Percentiles rank a stretch among this genome's conserved stretches.
phyloP scores from a whole-genome alignment of 768 basidiomycete species.

The Fibroporia radiculosa region DNA sequence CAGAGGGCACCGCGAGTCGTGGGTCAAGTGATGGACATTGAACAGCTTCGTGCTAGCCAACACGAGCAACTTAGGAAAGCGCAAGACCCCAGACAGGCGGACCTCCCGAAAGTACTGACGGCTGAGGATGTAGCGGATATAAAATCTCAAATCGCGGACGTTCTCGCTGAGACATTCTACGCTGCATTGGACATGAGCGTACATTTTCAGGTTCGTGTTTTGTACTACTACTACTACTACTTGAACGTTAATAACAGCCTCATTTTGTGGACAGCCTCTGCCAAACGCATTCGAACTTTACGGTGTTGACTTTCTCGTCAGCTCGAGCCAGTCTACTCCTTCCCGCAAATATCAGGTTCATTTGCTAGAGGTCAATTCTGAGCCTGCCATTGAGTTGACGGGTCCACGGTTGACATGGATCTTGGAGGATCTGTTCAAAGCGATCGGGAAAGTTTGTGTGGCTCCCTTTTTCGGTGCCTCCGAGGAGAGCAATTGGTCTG shows the following conservation, averaged over 20 bases:
- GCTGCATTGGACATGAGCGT: conserved; percentile 78
- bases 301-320: conserved; percentile 87
- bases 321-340: conserved; percentile 25
- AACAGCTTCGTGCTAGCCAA: neutral
- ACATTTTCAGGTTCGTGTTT: conserved; percentile 66
- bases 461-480: conserved; percentile 48
- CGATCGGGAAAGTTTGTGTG: conserved; percentile 61
- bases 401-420: conserved; percentile 78
- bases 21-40: conserved; percentile 9
- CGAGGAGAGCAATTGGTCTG: conserved; percentile 30
- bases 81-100: neutral
- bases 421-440: conserved; percentile 70
- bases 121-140: conserved; percentile 40
- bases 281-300: conserved; percentile 94
- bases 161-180: conserved; percentile 75
- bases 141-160: conserved; percentile 50
- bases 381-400: conserved; percentile 92
- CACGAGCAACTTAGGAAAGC: neutral
- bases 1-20: conserved; percentile 7
- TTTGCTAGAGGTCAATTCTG: conserved; percentile 88
- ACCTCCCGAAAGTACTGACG: conserved; percentile 19
- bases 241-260: neutral
- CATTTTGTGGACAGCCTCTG: conserved; percentile 43
- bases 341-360: conserved; percentile 45
- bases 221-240: neutral